A percentile compares a stretch with the other conserved stretches of the same genome.
phyloP scores from a whole-genome alignment of 2,329 filamentous ascomycete species.

The Pezicula radicicola region DNA sequence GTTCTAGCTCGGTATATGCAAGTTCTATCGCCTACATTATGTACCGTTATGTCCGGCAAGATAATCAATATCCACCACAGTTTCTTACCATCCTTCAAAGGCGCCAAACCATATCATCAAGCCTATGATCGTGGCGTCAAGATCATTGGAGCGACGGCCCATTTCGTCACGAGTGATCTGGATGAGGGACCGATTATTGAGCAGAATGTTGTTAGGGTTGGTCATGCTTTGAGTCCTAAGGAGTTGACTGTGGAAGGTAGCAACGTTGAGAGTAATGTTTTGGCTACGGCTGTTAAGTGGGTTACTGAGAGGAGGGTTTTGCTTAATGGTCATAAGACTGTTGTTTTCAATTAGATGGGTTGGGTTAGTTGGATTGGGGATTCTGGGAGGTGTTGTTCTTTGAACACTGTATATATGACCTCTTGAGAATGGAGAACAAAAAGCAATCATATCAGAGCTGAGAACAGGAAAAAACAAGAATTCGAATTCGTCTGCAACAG shows the following conservation, averaged over 20 bases:
- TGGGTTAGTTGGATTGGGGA: too few species aligned
- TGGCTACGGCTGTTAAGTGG: conserved; percentile 81
- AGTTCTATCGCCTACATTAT: conserved; percentile 72
- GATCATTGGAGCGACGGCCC: conserved; percentile 82
- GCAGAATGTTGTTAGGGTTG: conserved; percentile 74
- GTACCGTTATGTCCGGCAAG: conserved; percentile 74
- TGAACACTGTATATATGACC: too few species aligned
- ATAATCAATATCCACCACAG: conserved; percentile 94
- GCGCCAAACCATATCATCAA: conserved; percentile 85
- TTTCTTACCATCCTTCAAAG: conserved; percentile 85
- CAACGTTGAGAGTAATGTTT: conserved; percentile 79
- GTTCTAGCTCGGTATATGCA: conserved; percentile 88
- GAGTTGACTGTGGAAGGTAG: conserved; percentile 76
- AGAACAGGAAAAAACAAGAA: too few species aligned
- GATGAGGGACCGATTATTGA: conserved; percentile 89
- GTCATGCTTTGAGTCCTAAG: conserved; percentile 74
- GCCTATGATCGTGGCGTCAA: conserved; percentile 84
- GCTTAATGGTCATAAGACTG: conserved; percentile 75
- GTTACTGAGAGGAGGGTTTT: conserved; percentile 76
- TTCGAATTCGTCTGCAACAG: too few species aligned
- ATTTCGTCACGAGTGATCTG: conserved; percentile 81
- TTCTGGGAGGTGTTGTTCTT: too few species aligned
- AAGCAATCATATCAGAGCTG: too few species aligned
- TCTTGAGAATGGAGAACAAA: too few species aligned
- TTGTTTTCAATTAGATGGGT: conserved; percentile 59